Evolutionary conservation across 345 rosid species (phyloP).

Genomic region (Lenwebbia sp.): DNA sequence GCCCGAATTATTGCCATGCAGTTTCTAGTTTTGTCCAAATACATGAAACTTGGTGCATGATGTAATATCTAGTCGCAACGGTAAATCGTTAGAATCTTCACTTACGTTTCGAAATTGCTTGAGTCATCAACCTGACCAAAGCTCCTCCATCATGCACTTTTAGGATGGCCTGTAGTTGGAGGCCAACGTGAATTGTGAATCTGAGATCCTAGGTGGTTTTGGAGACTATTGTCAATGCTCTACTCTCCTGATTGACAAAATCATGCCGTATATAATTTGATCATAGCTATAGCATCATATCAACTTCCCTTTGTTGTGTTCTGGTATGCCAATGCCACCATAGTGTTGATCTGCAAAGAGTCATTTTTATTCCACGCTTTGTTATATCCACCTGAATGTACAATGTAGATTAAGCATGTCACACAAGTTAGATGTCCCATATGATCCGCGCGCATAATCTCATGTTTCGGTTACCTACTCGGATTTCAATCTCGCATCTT

Average conservation of each 20-base stretch:
- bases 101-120: background rate
- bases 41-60: too few species aligned
- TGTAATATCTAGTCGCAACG: background rate
- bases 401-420: background rate
- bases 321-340: background rate
- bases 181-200: background rate
- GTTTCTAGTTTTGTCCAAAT: too few species aligned
- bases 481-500: background rate
- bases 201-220: background rate
- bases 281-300: background rate
- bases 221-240: background rate
- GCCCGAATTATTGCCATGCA: too few species aligned
- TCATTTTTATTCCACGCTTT: background rate
- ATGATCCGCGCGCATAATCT: background rate
- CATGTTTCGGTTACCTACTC: fast-evolving
- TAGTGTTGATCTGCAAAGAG: background rate
- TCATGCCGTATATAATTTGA: background rate
- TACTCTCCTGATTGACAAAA: background rate
- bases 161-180: background rate
- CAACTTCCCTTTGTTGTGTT: background rate
- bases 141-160: background rate
- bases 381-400: background rate
- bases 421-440: background rate
- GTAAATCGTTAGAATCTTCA: background rate
- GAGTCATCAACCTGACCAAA: background rate